Base-by-base conservation (phyloP, 2,329 filamentous ascomycete species). In the Monosporascus sp. region DNA sequence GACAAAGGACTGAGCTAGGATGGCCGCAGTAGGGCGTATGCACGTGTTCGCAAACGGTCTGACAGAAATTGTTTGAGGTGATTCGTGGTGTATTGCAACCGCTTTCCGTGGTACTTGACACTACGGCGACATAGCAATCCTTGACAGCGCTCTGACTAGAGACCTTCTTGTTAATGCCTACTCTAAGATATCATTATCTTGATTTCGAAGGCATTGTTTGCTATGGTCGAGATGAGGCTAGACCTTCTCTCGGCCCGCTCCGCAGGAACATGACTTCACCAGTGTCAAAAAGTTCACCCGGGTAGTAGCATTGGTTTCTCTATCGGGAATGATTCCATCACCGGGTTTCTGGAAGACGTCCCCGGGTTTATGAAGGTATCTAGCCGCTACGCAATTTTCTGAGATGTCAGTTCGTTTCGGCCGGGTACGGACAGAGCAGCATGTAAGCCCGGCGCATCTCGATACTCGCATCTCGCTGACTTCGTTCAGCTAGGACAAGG, bases 341-440 rank as follows among this genome's bases (percentile, higher is more conserved):
- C 54, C 49, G 52, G 48, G 34, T 52, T 37, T 26, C 54, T 56
- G 50, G 58, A 51, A 51, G 52, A 50, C 55, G 24, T 52, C 53
- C 53, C 54, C 47, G 40, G 37, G 40, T 46, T 47, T 34, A 48
- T 27, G 26, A 37, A 41, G 27, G 46, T 52, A 27, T 49, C 41
- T 43, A 51, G 27, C 26, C 53, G n/a, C 48, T 31, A n/a, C 9
- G 7, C 4, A n/a, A 34, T 38, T 48, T 53, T 50, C 50, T 60
- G 27, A 51, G 49, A 19, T 51, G 31, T 51, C 49, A 51, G 24
- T 46, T 46, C 43, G 43, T 46, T 24, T 22, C 43, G 43, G 22
- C 6, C 22, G 43, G 43, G 20, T 46, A 27, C 22, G 22, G 7
- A 27, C 43, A 46, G 24, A 16, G 22, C 43, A 46, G 4, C 43